A percentile compares a stretch with the other conserved stretches of the same genome.
These are phyloP conservation scores for Symbiodinium natans DNA, from an alignment of 73 alveolate genomes.

Conservation along the genomic window DNA sequence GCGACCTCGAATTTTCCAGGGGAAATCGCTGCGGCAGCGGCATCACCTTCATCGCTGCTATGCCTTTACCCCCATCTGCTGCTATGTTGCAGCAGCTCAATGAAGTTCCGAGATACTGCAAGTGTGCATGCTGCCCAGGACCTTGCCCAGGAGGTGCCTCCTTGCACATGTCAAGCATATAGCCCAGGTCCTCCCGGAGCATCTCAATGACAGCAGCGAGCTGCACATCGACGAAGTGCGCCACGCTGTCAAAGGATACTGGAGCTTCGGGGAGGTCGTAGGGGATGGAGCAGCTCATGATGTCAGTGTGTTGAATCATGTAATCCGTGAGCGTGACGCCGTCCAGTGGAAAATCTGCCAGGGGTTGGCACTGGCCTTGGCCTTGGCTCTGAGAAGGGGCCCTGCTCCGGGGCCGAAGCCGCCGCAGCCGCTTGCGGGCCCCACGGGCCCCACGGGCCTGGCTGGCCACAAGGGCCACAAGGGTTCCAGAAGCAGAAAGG, in stretches of 20 bases:
- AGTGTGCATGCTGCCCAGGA: neutral
- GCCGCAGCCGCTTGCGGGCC: too few species aligned
- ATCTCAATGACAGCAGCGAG: neutral
- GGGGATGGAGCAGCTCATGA: neutral
- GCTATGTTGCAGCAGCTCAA: neutral
- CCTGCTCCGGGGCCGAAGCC: neutral
- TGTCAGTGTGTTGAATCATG: neutral
- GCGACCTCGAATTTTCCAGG: neutral
- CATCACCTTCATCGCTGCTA: neutral
- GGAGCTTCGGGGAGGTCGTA: neutral
- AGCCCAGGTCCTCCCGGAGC: constrained; percentile 1
- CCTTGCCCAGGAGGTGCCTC: neutral
- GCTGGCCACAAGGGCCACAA: neutral
- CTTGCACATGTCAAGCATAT: neutral
- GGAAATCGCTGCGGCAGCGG: neutral
- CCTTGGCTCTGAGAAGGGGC: neutral
- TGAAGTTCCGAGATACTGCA: neutral
- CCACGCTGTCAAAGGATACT: neutral
- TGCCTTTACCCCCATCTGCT: neutral
- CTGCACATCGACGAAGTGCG: neutral
- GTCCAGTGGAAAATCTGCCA: neutral
- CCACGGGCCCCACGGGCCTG: neutral
- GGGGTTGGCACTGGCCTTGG: neutral
- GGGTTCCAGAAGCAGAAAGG: neutral
- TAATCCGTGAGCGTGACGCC: neutral